Evolutionary conservation across 2,329 filamentous ascomycete species (phyloP), one percentile per base, ranked within the genome.

Genomic region (Xylaria hypoxylon): DNA sequence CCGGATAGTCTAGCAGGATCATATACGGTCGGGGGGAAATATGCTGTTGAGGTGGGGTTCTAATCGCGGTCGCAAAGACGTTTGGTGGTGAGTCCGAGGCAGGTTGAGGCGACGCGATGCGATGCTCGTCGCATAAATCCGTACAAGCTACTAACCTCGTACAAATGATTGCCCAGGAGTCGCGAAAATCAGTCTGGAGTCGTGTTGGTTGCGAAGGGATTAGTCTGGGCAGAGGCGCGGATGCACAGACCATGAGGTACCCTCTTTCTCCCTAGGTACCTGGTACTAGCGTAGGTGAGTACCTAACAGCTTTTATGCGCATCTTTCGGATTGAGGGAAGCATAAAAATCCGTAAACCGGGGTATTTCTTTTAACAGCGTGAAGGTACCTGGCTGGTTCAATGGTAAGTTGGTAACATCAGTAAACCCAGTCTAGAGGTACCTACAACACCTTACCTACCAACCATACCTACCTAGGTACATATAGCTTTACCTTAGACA

Each of bases 181-280:
- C 67, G 64, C 67, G 64, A 67, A 69, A 69, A 62, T 61, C 64
- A 64, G 33, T 40, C 53, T 33, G 57, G 57, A 62, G 60, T 64
- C 59, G 66, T 68, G 62, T 65, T 59, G 61, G 65, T 52, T 64
- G 57, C 57, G 47, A 67, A 67, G 57, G 65, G 57, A 61, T 60
- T 64, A 63, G 61, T 47, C 50, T 64, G 51, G 59, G 59, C 56
- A 53, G 47, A 62, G 28, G 42, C 22, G 42, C 44, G 50, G 35
- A 45, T 10, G 56, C 56, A 59, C 56, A 47, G 56, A 22, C 56
- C 56, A 59, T 47, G n/a, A 24, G 13, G 24, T 17, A 53, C 19
- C 38, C 31, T 26, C 38, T 59, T 50, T 8, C 26, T 31, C 26
- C 42, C 19, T 58, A 47, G 13, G 40, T 52, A 38, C 26, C 44